A percentile compares a stretch with the other conserved stretches of the same genome.
phyloP scores from a whole-genome alignment of 164 flowering plant species.

The Sextonia rubra region DNA sequence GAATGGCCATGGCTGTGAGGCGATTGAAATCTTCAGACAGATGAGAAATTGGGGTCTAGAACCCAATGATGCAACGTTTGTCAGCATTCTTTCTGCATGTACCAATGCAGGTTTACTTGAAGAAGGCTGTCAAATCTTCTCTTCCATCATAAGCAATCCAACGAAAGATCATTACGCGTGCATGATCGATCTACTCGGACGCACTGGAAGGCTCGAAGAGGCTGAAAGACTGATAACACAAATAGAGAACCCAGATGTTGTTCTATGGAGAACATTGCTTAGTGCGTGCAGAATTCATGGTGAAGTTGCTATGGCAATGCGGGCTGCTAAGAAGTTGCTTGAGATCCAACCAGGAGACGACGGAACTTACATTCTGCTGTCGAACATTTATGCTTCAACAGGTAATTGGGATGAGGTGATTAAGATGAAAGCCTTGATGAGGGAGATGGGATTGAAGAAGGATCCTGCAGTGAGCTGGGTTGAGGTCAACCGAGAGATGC shows the following conservation, averaged over 20 bases:
- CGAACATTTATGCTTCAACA: slow-evolving; percentile 40
- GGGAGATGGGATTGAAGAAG: slow-evolving; percentile 39
- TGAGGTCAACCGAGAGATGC: slow-evolving; percentile 32
- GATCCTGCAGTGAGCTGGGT: slow-evolving; percentile 50
- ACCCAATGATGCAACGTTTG: slow-evolving; percentile 33
- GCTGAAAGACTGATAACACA: slow-evolving; percentile 36
- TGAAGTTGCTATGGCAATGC: slow-evolving; percentile 34
- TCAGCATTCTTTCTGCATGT: slow-evolving; percentile 45
- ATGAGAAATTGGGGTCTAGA: slow-evolving; percentile 30
- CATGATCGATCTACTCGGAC: slow-evolving; percentile 53
- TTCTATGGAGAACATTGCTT: slow-evolving; percentile 46
- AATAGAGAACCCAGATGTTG: slow-evolving; percentile 36
- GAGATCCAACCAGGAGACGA: slow-evolving; percentile 35
- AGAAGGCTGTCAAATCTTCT: slow-evolving; percentile 41
- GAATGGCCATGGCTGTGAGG: slow-evolving; percentile 42
- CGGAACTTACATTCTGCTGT: slow-evolving; percentile 35
- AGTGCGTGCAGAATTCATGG: slow-evolving; percentile 46
- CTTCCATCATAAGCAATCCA: slow-evolving; percentile 21
- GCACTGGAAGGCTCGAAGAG: slow-evolving; percentile 44
- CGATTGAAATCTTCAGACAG: slow-evolving; percentile 29
- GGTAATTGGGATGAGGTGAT: slow-evolving; percentile 41
- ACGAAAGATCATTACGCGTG: slow-evolving; percentile 44
- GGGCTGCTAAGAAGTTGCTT: slow-evolving; percentile 22
- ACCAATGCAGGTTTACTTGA: slow-evolving; percentile 47
- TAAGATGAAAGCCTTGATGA: slow-evolving; percentile 37